Evolutionary conservation across 768 basidiomycete species (phyloP).

Genomic region (Termitomyces sp.): DNA sequence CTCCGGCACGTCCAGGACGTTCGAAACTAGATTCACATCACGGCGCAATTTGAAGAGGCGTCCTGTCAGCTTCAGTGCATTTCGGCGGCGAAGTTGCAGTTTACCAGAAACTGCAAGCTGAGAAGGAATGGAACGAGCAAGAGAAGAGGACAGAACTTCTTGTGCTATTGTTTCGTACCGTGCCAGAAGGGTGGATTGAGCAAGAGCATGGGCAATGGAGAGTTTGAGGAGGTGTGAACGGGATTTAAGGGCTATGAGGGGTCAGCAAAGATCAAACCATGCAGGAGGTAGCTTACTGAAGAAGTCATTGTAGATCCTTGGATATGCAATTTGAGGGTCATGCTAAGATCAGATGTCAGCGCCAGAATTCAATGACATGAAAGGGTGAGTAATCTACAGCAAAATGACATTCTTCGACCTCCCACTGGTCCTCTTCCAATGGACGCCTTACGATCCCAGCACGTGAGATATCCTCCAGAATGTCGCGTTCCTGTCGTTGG

Average conservation of each 20-base stretch:
- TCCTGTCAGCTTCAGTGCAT: conserved; percentile 85
- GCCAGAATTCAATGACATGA: neutral
- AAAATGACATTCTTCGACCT: conserved; percentile 91
- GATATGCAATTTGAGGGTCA: conserved; percentile 77
- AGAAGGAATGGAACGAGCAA: conserved; percentile 75
- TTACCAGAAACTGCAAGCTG: conserved; percentile 77
- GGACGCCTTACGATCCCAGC: conserved; percentile 64
- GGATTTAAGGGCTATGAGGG: conserved; percentile 73
- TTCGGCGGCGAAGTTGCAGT: conserved; percentile 67
- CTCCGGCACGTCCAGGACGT: conserved; percentile 90
- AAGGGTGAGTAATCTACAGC: conserved; percentile 41
- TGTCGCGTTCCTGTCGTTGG: conserved; percentile 72
- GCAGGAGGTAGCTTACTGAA: conserved; percentile 59
- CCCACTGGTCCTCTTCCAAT: conserved; percentile 71
- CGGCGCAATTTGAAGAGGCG: conserved; percentile 81
- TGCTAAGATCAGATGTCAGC: conserved; percentile 42
- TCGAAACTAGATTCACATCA: conserved; percentile 88
- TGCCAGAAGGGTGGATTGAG: conserved; percentile 89
- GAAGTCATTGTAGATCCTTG: conserved; percentile 93
- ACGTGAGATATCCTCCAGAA: conserved; percentile 76
- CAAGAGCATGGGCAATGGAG: conserved; percentile 91
- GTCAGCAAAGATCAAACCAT: neutral
- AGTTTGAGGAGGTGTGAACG: conserved; percentile 87
- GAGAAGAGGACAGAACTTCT: conserved; percentile 69
- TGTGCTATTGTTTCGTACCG: conserved; percentile 79